phyloP scores from a whole-genome alignment of 2,329 filamentous ascomycete species.

The Paraphoma sp. region DNA sequence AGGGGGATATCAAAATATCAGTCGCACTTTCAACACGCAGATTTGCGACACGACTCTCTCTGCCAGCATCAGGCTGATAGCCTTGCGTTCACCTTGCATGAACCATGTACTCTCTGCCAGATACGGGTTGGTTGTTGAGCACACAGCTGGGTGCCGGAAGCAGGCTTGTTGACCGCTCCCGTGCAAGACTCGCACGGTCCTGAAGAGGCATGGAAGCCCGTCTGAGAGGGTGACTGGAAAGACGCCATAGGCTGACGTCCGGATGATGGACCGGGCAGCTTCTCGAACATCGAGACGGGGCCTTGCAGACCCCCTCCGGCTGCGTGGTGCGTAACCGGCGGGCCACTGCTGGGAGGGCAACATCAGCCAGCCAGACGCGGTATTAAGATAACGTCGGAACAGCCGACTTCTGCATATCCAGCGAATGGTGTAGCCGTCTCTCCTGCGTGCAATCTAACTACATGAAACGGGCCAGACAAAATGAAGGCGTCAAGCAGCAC shows the following conservation, averaged over 20 bases:
- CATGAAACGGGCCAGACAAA: slow-evolving; percentile 37
- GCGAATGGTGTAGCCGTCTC: slow-evolving; percentile 32
- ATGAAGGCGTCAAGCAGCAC: slow-evolving; percentile 13
- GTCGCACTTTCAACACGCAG: neutral
- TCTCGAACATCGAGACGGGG: slow-evolving; percentile 11
- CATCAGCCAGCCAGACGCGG: slow-evolving; percentile 34
- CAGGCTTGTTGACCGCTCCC: slow-evolving; percentile 12
- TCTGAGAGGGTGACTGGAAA: neutral
- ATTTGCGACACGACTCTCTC: neutral
- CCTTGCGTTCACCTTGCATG: neutral
- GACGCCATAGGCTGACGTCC: slow-evolving; percentile 9
- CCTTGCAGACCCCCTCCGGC: slow-evolving; percentile 5
- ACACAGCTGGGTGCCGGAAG: slow-evolving; percentile 18
- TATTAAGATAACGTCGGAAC: slow-evolving; percentile 27
- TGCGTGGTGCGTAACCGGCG: slow-evolving; percentile 16
- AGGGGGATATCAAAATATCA: neutral
- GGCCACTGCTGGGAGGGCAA: slow-evolving; percentile 5
- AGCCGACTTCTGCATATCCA: slow-evolving; percentile 25
- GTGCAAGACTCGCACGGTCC: slow-evolving; percentile 1
- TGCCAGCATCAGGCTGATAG: neutral
- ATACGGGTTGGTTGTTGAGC: slow-evolving; percentile 7
- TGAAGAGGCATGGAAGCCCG: slow-evolving; percentile 1
- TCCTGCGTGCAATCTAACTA: slow-evolving; percentile 42
- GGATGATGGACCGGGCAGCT: slow-evolving; percentile 7
- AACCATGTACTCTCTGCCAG: slow-evolving; percentile 4